These are phyloP conservation scores for Vachellia pachyceras DNA, from an alignment of 306 rosid genomes.

Conservation along the genomic window DNA sequence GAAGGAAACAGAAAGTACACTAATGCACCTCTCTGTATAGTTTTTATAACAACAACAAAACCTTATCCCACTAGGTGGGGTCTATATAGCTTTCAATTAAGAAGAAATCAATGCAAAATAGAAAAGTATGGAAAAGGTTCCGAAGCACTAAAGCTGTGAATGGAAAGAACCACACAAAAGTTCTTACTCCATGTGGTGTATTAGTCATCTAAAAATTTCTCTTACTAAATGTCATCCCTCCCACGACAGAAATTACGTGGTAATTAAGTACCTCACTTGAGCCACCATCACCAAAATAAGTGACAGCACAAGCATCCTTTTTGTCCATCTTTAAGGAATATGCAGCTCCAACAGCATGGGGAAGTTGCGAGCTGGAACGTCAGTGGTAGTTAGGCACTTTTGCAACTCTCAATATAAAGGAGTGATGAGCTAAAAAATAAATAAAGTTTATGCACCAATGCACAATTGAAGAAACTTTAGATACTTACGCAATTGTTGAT, in stretches of 20 bases:
- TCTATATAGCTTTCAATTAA: background rate
- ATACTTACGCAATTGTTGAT: constrained; percentile 65
- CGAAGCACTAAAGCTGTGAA: background rate
- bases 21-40: background rate
- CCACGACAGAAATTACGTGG: constrained; percentile 6
- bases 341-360: constrained; percentile 98
- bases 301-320: constrained; percentile 79
- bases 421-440: background rate
- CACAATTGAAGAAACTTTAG: background rate
- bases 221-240: constrained; percentile 7
- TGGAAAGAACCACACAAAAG: constrained; percentile 11
- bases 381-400: constrained; percentile 19
- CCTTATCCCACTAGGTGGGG: no score
- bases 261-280: constrained; percentile 89
- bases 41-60: no score
- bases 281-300: constrained; percentile 94
- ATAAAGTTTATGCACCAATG: background rate
- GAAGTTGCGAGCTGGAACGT: constrained; percentile 73
- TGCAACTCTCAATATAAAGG: constrained; percentile 1
- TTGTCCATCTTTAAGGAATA: constrained; percentile 91
- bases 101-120: constrained; percentile 2
- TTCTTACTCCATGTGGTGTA: constrained; percentile 17
- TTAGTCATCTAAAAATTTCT: constrained; percentile 1
- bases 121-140: background rate
- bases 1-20: constrained; percentile 21